Base-by-base conservation (phyloP, 2,329 filamentous ascomycete species). In the Epichloe glyceriae region DNA sequence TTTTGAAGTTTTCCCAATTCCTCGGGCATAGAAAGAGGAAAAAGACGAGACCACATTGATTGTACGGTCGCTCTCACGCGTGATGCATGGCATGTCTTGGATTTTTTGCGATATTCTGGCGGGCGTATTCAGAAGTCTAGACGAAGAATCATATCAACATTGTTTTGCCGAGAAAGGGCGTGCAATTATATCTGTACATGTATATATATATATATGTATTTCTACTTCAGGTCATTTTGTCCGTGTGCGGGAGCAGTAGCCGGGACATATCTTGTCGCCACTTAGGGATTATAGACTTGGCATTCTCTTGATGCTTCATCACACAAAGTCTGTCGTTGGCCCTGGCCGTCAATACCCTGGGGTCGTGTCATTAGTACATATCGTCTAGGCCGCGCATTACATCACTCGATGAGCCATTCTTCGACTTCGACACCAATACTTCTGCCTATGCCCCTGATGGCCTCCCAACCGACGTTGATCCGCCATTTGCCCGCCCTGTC, bases 391-490 rank as follows among this genome's bases (percentile, higher is more conserved):
- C 4, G 5, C 7, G 5, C 10, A n/a, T 17, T 19, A 2, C 19
- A 3, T 26, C 63, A 87, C 55, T 87, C 85, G 46, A 83, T 74
- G 50, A 88, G 67, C 75, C 83, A 90, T 63, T 91, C 86, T 55
- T 86, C 82, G 12, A 89, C 75, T 64, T 89, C 86, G n/a, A 93
- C 74, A 2, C 84, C 83, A 48, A 93, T 78, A 61, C 79, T 83
- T 60, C 87, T 71, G 30, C 85, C 87, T 55, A 93, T 68, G 3
- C 74, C 76, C 53, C 83, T 72, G 6, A 86, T 79, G 55, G 85
- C 80, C 61, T 93, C 88, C 85, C 85, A 90, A 1, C 82, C 80
- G 52, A 87, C 81, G 57, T 86, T 87, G 10, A 90, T 83, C 60
- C 84, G 79, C 85, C 86, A 93, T 65, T 85, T 83, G 5, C 79